These are phyloP conservation scores for Carnegiea gigantea DNA, from an alignment of 179 eudicot genomes.

Conservation along the genomic window DNA sequence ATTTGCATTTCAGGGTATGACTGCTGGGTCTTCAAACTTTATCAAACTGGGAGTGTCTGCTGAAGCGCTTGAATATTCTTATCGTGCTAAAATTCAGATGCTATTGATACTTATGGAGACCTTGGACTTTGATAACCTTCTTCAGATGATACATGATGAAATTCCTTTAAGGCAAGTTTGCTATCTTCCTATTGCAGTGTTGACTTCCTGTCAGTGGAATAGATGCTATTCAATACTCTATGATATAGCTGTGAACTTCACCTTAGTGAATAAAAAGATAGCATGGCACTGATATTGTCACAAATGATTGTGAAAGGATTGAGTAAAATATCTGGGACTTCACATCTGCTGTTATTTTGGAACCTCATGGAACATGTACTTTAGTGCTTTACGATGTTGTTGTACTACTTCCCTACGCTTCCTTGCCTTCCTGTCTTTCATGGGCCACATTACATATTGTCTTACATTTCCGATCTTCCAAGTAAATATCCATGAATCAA, in stretches of 20 bases:
- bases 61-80: slow-evolving; percentile 64
- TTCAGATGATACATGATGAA: slow-evolving; percentile 89
- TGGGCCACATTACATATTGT: not conserved
- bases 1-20: slow-evolving; percentile 54
- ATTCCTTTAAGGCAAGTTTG: slow-evolving; percentile 68
- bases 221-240: not conserved
- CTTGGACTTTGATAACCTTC: slow-evolving; percentile 81
- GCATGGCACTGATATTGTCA: too few relatives aligned
- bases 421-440: not conserved
- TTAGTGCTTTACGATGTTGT: not conserved
- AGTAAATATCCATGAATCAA: not conserved
- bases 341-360: too few relatives aligned
- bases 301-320: too few relatives aligned
- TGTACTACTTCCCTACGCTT: not conserved
- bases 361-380: not conserved
- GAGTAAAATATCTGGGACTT: too few relatives aligned
- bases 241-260: not conserved
- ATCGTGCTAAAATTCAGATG: slow-evolving; percentile 84
- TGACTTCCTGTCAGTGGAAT: not conserved
- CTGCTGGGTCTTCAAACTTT: slow-evolving; percentile 64
- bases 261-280: not conserved
- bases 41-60: slow-evolving; percentile 70
- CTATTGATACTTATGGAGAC: slow-evolving; percentile 84
- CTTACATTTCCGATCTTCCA: not conserved
- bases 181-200: slow-evolving; percentile 8